These are phyloP conservation scores for Scheffersomyces lignicola DNA, from an alignment of 1,139 yeast genomes.

Conservation along the genomic window DNA sequence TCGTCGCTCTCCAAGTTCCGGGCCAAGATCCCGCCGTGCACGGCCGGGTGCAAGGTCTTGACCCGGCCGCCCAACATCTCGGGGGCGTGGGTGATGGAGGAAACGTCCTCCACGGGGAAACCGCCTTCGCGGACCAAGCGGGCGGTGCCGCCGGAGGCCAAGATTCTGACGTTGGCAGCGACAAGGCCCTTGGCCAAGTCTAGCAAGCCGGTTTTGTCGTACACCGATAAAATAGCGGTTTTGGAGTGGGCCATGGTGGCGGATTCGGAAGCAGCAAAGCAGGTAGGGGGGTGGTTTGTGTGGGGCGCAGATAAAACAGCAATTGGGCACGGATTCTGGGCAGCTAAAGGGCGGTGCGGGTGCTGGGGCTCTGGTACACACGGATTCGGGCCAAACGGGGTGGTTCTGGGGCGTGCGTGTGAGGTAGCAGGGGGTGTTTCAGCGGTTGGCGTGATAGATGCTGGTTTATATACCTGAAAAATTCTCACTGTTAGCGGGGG, in stretches of 20 bases:
- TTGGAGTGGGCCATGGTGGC: slow-evolving; percentile 47
- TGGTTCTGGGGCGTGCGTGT: too few species aligned
- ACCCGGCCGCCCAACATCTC: slow-evolving; percentile 99
- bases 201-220: slow-evolving; percentile 93
- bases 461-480: slow-evolving; percentile 1
- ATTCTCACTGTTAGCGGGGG: too few species aligned
- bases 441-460: too few species aligned
- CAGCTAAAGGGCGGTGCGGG: too few species aligned
- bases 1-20: slow-evolving; percentile 90
- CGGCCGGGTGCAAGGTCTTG: slow-evolving; percentile 97
- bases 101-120: slow-evolving; percentile 95
- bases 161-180: slow-evolving; percentile 82
- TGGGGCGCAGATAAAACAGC: neutral
- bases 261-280: too few species aligned
- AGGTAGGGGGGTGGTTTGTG: too few species aligned
- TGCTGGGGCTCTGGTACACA: too few species aligned
- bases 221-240: slow-evolving; percentile 94
- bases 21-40: slow-evolving; percentile 97
- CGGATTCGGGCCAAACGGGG: too few species aligned
- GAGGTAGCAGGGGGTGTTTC: too few species aligned
- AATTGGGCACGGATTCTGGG: neutral
- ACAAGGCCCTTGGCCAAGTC: slow-evolving; percentile 94
- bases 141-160: slow-evolving; percentile 98
- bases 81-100: slow-evolving; percentile 94
- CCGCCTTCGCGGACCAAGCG: slow-evolving; percentile 94